A percentile compares a stretch with the other conserved stretches of the same genome.
These are phyloP conservation scores for Leccinum arenicola DNA, from an alignment of 768 basidiomycete genomes.

Conservation along the genomic window DNA sequence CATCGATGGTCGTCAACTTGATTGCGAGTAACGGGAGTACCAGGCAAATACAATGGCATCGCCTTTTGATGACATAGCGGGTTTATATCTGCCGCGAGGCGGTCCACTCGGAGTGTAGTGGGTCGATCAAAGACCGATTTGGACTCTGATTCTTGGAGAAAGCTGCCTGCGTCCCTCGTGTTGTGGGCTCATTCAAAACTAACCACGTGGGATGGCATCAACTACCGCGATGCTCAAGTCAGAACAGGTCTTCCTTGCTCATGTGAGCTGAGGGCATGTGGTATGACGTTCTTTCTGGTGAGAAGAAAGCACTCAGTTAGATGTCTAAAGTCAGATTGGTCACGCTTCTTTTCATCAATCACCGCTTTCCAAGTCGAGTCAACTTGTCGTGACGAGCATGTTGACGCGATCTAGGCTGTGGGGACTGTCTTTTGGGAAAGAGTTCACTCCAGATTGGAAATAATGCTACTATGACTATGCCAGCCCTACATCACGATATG, in stretches of 20 bases:
- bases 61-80: background rate
- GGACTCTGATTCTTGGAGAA: background rate
- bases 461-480: conserved; percentile 9
- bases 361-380: conserved; percentile 7
- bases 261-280: conserved; percentile 13
- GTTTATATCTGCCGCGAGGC: background rate
- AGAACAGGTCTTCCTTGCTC: background rate
- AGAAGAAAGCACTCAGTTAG: background rate
- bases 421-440: conserved; percentile 4
- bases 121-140: background rate
- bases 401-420: conserved; percentile 5
- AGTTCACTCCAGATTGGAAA: conserved; percentile 1
- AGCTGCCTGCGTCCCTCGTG: background rate
- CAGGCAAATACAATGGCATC: too few relatives aligned
- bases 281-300: background rate
- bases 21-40: too few relatives aligned
- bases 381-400: conserved; percentile 6
- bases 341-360: conserved; percentile 9
- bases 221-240: conserved; percentile 10
- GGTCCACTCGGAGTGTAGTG: background rate
- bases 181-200: background rate
- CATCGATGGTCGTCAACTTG: background rate
- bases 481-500: conserved; percentile 1
- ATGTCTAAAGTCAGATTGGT: conserved; percentile 4
- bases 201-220: background rate